These are phyloP conservation scores for Chlamydomonas schloesseri DNA, from an alignment of 139 green algal species.

Conservation along the genomic window DNA sequence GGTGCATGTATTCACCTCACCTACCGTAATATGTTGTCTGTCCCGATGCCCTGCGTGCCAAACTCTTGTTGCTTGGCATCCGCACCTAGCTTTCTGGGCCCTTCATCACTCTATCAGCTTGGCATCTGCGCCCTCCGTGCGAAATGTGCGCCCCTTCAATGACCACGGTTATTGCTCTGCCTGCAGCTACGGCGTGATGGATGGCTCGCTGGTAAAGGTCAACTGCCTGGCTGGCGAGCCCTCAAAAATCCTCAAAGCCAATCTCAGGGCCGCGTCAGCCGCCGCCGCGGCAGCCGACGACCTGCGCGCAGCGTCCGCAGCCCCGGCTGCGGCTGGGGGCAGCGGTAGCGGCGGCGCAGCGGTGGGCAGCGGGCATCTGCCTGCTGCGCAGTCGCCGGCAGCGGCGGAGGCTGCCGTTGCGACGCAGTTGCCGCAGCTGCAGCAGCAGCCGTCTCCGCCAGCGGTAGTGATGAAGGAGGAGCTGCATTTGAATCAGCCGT, in stretches of 20 bases:
- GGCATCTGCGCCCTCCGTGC: no score
- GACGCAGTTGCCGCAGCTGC: background rate
- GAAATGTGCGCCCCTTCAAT: no score
- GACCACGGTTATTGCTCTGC: no score
- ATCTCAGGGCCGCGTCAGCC: background rate
- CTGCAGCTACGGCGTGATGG: slow-evolving; percentile 53
- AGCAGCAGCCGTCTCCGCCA: background rate
- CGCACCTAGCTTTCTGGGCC: no score
- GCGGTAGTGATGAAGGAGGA: slow-evolving; percentile 7
- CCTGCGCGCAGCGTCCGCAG: slow-evolving; percentile 2
- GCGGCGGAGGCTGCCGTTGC: background rate
- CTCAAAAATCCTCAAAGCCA: slow-evolving; percentile 9
- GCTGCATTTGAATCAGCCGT: background rate
- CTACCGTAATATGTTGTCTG: no score
- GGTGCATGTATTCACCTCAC: no score
- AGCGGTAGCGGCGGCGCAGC: no score
- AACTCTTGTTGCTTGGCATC: no score
- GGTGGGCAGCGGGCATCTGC: no score
- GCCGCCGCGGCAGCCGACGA: background rate
- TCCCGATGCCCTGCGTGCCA: no score
- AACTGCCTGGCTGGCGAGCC: slow-evolving; percentile 28
- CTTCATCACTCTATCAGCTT: no score
- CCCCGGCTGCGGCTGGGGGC: background rate
- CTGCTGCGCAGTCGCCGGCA: background rate
- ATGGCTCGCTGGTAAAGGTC: slow-evolving; percentile 63